Conservation (phyloP, 306 rosid species). For the Inga oerstediana region DNA sequence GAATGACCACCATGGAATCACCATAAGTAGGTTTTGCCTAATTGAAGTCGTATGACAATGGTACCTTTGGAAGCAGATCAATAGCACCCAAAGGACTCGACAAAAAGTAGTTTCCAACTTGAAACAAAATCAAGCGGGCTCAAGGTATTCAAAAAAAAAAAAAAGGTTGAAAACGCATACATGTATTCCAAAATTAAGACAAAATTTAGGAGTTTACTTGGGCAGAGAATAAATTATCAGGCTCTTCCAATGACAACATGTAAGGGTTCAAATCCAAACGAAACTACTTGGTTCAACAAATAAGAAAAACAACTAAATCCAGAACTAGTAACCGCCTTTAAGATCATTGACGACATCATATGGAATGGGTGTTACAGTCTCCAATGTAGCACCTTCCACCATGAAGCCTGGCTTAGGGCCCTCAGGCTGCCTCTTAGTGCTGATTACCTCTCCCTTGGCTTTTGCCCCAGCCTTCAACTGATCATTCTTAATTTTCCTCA, state of each 20-base stretch:
- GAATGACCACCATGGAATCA: neutral
- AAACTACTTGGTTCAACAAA: constrained; percentile 1
- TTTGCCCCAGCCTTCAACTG: constrained; percentile 82
- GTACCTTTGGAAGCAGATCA: neutral
- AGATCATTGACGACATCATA: constrained; percentile 96
- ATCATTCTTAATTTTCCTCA: constrained; percentile 77
- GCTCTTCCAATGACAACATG: constrained; percentile 15
- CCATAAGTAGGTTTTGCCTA: neutral
- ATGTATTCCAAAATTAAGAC: constrained; percentile 27
- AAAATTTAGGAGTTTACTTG: constrained; percentile 29
- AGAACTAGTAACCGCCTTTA: constrained; percentile 82
- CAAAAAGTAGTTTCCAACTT: neutral
- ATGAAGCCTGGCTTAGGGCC: constrained; percentile 97
- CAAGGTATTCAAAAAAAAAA: neutral
- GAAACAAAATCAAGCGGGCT: neutral
- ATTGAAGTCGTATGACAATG: too few species aligned
- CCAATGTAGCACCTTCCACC: constrained; percentile 89
- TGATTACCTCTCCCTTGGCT: constrained; percentile 64
- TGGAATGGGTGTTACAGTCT: constrained; percentile 97
- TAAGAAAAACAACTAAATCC: neutral
- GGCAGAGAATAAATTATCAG: neutral
- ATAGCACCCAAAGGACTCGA: neutral
- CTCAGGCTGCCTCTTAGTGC: constrained; percentile 87
- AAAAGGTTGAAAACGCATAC: neutral
- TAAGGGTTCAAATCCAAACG: constrained; percentile 11